These are phyloP conservation scores for Aspergillus neotritici DNA, from an alignment of 2,329 filamentous ascomycete genomes.

Conservation along the genomic window DNA sequence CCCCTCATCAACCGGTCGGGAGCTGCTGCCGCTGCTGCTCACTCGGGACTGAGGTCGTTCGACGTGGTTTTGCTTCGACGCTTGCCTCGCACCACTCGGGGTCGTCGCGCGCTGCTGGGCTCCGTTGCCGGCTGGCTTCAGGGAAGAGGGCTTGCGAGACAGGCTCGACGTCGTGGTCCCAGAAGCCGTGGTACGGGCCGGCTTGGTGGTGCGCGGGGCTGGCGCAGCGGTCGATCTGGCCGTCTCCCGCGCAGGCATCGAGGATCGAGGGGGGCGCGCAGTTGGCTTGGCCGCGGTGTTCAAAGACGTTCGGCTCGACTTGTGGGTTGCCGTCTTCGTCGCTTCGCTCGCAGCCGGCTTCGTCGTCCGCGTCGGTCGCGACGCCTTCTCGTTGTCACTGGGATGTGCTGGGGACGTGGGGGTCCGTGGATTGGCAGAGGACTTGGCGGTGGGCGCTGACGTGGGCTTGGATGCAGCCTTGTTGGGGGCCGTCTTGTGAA, in stretches of 20 bases:
- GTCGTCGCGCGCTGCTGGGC: conserved; percentile 19
- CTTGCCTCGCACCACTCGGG: conserved; percentile 15
- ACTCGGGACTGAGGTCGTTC: conserved; percentile 39
- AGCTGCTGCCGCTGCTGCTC: conserved; percentile 36
- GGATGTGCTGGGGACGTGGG: conserved; percentile 18
- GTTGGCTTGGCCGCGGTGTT: conserved; percentile 25
- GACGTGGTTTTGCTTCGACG: neutral
- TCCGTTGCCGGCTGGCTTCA: conserved; percentile 23
- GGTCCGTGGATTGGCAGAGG: conserved; percentile 17
- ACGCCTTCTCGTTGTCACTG: conserved; percentile 9
- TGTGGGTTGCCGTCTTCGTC: conserved; percentile 23
- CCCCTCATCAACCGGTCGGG: conserved; percentile 40
- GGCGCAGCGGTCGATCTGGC: conserved; percentile 20
- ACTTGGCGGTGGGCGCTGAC: conserved; percentile 14
- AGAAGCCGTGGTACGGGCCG: conserved; percentile 36
- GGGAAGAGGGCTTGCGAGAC: conserved; percentile 33
- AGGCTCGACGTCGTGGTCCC: conserved; percentile 28
- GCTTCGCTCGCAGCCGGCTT: conserved; percentile 28
- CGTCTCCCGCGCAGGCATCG: conserved; percentile 26
- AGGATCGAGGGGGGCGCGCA: conserved; percentile 23
- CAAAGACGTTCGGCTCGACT: conserved; percentile 28
- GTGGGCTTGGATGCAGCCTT: conserved; percentile 19
- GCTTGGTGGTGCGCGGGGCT: conserved; percentile 23
- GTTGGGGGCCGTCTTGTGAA: conserved; percentile 18
- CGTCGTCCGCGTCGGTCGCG: conserved; percentile 16